Base-by-base conservation (phyloP, 345 rosid species). In the Streptanthus diversifolius region DNA sequence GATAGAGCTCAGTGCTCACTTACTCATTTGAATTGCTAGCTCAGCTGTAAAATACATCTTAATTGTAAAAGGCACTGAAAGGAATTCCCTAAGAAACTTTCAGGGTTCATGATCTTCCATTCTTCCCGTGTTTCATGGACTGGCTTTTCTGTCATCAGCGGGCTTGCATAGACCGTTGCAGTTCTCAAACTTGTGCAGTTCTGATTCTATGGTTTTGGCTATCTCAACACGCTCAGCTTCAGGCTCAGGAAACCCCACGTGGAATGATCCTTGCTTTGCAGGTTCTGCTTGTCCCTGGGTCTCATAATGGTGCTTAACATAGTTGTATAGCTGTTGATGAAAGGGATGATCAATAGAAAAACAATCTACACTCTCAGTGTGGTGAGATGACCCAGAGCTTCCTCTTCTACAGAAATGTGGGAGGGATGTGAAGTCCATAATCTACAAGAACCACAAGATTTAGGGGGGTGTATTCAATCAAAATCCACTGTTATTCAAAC, bases 321-420 rank as follows among this genome's bases (percentile, higher is more conserved):
- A 87, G 80, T 83, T 79, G 82, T 89, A 93, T 27, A 91, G 95
- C 70, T 89, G 88, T 77, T 88, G 91, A 77, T 89, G 97, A 71
- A 93, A 93, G 15, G 90, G 91, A 77, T 91, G 99, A 61, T 88
- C 90, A 71, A 88, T 55, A 4, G 93, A 85, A 74, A 75, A 89
- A 73, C 97, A 91, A 32, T 72, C 85, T 27, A 12, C 68, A 33
- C 55, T 9, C 62, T 41, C 56, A 68, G 82, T 70, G 77, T 82
- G 79, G 39, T 82, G 74, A 74, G 96, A 87, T 57, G 97, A 89
- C 64, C 92, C 96, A 1, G 98, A 88, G 67, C 92, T 88, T 84
- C 83, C 98, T 54, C 85, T 78, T 79, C 74, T 87, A 79, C 96
- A 90, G 83, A 93, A 90, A 82, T 90, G 98, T 33, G 97, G 98